Base-by-base conservation (phyloP, 2,329 filamentous ascomycete genomes). In the Pseudogymnoascus sp. region DNA sequence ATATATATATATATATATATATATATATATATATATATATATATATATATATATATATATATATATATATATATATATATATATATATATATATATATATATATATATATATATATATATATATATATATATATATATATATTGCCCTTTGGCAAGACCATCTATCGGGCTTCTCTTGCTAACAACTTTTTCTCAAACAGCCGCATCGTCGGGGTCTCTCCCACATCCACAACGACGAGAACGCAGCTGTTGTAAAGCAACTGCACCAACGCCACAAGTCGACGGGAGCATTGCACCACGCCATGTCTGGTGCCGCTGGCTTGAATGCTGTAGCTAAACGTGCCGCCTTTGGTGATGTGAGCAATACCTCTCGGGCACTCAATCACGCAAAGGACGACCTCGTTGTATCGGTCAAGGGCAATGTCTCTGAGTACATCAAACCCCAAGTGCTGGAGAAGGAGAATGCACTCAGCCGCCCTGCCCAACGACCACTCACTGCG, bases 241-340 rank as follows among this genome's bases (percentile, higher is more conserved):
- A 94, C 74, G 75, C 79, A 62, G 74, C 78, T 58, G 76, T 79
- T 60, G 73, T 77, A 60, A 82, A 82, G 67, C 85, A 85, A 71
- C 77, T 91, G 64, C 90, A 95, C 68, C 86, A 91, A 68, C 87
- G 88, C 65, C 87, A 91, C 76, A 96, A 96, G 75, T 95, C 91
- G 7, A 86, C 85, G 73, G 74, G 87, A 75, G 75, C 82, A 80
- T 66, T 89, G 76, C 68, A 77, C 71, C 67, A 66, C 53, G 78
- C 78, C 67, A 69, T 82, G 63, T 71, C 80, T 63, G 77, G 80
- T 64, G 80, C 78, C 58, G 80, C 77, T 62, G 80, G 78, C 38
- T 74, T 86, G 65, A 90, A 87, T 73, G 80, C 80, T 60, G 80
- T 83, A 62, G 79, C 86, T 61, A 94, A 92, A 77, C 86, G 91